Conservation (phyloP, 148 eudicot genomes). For the Nyssa sinensis region DNA sequence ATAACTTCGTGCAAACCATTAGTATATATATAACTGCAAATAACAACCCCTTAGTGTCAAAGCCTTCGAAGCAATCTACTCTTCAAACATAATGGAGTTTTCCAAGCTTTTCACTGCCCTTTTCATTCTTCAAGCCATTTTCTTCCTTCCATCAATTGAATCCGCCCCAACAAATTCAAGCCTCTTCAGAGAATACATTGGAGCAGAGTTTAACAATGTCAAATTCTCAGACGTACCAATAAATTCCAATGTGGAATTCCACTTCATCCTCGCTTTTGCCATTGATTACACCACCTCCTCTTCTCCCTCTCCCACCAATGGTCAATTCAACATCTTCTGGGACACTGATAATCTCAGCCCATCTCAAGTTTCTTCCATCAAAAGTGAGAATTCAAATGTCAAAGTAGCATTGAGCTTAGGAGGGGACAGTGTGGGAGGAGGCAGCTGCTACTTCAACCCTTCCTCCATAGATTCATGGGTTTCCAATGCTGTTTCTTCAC, state of each 20-base stretch:
- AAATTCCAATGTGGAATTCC: neutral
- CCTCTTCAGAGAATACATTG: slow-evolving; percentile 9
- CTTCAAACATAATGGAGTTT: neutral
- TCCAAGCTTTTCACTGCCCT: neutral
- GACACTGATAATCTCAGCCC: slow-evolving; percentile 5
- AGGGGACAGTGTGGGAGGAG: neutral
- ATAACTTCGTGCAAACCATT: too few species aligned
- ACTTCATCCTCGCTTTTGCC: too few species aligned
- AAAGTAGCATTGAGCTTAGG: slow-evolving; percentile 3
- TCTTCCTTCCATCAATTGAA: neutral
- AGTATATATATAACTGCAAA: neutral
- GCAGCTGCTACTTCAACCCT: neutral
- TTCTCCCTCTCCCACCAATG: slow-evolving; percentile 8
- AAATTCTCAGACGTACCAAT: slow-evolving; percentile 2
- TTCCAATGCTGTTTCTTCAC: neutral
- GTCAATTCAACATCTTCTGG: slow-evolving; percentile 12
- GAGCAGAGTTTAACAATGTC: neutral
- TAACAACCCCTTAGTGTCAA: too few species aligned
- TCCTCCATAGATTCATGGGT: neutral
- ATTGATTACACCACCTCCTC: slow-evolving; percentile 7
- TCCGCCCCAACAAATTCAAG: neutral
- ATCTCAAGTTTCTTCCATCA: neutral
- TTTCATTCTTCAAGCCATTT: neutral
- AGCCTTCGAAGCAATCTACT: neutral
- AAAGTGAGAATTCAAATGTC: neutral